Evolutionary conservation across 352 stramenopile genomes (phyloP), one percentile per base, ranked within the genome.

Genomic region (Aphanomyces invadans): DNA sequence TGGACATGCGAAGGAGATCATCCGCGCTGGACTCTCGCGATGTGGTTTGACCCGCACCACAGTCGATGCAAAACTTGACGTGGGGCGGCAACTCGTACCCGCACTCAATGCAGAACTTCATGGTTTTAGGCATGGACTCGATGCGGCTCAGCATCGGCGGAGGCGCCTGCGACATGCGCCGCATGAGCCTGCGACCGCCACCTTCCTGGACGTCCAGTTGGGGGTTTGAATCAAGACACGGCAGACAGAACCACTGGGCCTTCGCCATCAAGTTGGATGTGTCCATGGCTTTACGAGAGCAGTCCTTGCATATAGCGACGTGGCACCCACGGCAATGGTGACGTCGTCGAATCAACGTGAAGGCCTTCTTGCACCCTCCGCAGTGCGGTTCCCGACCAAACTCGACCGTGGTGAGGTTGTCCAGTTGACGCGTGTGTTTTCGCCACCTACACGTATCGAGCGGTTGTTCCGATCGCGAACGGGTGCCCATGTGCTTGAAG

Each of bases 41-140:
- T 12, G 55, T 31, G 55, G 21, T 31, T 21, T 63, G 55, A 0
- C 55, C 55, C 9, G 55, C 90, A 17, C 85, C 85, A 56, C 85
- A 94, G 61, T 94, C 83, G 63, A 94, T 94, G 51, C 85, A 94
- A 25, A 94, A 91, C 63, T 94, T 94, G 28, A 94, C 85, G 29
- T 78, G 73, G 19, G 74, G 72, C 10, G 83, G 79, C 51, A 94
- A 62, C 25, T 94, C 85, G 54, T 94, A 84, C 42, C 85, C 85
- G 66, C 85, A 94, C 62, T 94, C 85, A 52, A 94, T 86, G 57
- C 81, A 90, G 59, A 90, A 90, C 69, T 90, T 90, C 68, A 57
- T 57, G 17, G 25, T 57, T 25, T 55, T 66, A 19, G 59, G 25
- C 53, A 69, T 69, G n/a, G 63, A 48, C 19, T 56, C 46, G 0